These are phyloP conservation scores for Jacaranda copaia DNA, from an alignment of 257 asterid species.

Conservation along the genomic window DNA sequence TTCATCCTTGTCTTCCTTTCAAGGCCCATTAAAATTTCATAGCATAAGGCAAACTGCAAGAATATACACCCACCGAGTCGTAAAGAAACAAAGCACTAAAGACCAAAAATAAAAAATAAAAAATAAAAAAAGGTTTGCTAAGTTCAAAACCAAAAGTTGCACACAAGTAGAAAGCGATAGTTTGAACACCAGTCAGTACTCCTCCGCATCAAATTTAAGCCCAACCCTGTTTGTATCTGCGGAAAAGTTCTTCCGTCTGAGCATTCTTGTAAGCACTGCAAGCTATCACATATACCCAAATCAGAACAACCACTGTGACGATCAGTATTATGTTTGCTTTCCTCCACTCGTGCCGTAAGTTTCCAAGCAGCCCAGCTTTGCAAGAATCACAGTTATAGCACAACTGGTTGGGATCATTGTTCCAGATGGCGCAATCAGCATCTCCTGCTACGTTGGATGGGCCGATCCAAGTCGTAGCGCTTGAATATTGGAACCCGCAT, in stretches of 20 bases:
- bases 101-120: too few species aligned
- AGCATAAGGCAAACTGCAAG: constrained; percentile 32
- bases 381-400: constrained; percentile 86
- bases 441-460: constrained; percentile 58
- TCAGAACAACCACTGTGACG: constrained; percentile 70
- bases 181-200: too few species aligned
- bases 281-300: constrained; percentile 71
- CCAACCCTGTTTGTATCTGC: constrained; percentile 72
- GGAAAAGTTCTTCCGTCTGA: constrained; percentile 71
- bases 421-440: constrained; percentile 76
- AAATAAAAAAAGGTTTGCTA: not conserved
- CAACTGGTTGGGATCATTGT: constrained; percentile 68
- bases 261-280: constrained; percentile 90
- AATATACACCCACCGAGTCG: constrained; percentile 36
- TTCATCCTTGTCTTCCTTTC: not conserved
- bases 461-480: constrained; percentile 70
- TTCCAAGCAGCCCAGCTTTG: constrained; percentile 86
- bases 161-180: constrained; percentile 8
- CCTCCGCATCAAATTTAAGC: constrained; percentile 23
- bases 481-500: constrained; percentile 73
- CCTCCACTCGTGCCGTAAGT: constrained; percentile 83
- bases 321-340: constrained; percentile 73
- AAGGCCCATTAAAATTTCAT: not conserved
- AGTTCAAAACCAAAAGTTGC: constrained; percentile 15
- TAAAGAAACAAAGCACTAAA: constrained; percentile 25